Evolutionary conservation across 257 asterid species (phyloP).

Genomic region (Primulina huaijiensis): DNA sequence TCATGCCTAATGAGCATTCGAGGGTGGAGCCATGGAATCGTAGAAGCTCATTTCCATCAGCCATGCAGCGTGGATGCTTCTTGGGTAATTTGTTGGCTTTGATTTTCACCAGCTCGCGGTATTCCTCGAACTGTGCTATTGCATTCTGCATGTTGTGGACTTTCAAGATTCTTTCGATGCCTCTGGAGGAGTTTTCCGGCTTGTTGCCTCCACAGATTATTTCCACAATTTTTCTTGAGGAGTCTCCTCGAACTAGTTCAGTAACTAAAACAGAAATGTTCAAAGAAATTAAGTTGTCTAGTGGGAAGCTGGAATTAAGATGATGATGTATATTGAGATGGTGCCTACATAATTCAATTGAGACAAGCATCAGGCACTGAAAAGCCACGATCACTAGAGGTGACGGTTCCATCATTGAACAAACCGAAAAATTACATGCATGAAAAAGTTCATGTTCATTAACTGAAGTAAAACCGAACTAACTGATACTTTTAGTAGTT

Average conservation of each 20-base stretch:
- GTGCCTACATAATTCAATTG: neutral
- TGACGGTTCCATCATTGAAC: neutral
- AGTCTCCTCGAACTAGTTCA: constrained; percentile 80
- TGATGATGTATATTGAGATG: neutral
- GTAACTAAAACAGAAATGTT: constrained; percentile 44
- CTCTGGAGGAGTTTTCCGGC: constrained; percentile 32
- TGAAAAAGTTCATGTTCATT: too few species aligned
- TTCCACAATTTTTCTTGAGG: constrained; percentile 83
- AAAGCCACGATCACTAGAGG: neutral
- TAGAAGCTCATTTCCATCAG: constrained; percentile 90
- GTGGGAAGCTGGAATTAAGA: neutral
- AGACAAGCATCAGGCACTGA: neutral
- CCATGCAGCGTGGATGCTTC: constrained; percentile 91
- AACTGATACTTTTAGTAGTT: too few species aligned
- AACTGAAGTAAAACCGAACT: too few species aligned
- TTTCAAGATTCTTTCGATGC: constrained; percentile 74
- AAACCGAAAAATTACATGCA: neutral
- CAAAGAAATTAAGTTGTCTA: neutral
- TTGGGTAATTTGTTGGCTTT: constrained; percentile 69
- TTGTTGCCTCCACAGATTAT: constrained; percentile 67
- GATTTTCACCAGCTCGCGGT: constrained; percentile 72
- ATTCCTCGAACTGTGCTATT: constrained; percentile 79
- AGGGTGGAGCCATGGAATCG: constrained; percentile 71
- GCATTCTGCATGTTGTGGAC: constrained; percentile 89
- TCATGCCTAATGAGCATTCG: constrained; percentile 60